Evolutionary conservation across 345 rosid species (phyloP).

Genomic region (Dipteronia dyeriana): DNA sequence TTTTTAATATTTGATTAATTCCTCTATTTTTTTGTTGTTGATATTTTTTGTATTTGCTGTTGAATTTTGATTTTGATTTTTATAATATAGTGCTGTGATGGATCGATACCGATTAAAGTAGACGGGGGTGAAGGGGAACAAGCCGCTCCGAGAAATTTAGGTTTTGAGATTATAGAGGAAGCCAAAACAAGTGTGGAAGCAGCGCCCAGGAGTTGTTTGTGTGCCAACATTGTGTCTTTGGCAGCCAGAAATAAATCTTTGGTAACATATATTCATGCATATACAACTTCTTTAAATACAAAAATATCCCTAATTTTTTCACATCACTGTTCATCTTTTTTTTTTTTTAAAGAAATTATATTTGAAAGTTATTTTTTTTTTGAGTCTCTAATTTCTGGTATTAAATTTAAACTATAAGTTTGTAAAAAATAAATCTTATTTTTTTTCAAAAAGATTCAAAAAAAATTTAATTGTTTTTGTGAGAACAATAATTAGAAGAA

Average conservation of each 20-base stretch:
- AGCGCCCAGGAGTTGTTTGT: constrained; percentile 58
- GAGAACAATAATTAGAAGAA: no score
- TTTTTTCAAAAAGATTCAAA: no score
- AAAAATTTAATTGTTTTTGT: no score
- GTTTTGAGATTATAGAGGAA: constrained; percentile 46
- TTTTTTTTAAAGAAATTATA: no score
- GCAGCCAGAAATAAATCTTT: constrained; percentile 50
- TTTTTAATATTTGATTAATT: constrained; percentile 1
- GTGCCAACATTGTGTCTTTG: constrained; percentile 59
- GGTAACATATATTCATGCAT: constrained; percentile 46
- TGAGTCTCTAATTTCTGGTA: no score
- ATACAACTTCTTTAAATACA: no score
- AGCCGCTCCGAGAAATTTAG: constrained; percentile 36
- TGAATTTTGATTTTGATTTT: not conserved
- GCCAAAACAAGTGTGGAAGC: constrained; percentile 51
- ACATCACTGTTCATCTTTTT: no score
- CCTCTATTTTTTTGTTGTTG: no score
- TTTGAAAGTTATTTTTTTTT: no score
- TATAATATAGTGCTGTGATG: constrained; percentile 63
- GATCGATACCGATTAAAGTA: constrained; percentile 44
- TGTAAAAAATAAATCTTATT: no score
- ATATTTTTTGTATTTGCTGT: not conserved
- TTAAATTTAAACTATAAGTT: no score
- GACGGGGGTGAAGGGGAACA: constrained; percentile 39
- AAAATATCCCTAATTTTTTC: no score